phyloP scores from a whole-genome alignment of 306 rosid genomes.

The Canavalia ensiformis region DNA sequence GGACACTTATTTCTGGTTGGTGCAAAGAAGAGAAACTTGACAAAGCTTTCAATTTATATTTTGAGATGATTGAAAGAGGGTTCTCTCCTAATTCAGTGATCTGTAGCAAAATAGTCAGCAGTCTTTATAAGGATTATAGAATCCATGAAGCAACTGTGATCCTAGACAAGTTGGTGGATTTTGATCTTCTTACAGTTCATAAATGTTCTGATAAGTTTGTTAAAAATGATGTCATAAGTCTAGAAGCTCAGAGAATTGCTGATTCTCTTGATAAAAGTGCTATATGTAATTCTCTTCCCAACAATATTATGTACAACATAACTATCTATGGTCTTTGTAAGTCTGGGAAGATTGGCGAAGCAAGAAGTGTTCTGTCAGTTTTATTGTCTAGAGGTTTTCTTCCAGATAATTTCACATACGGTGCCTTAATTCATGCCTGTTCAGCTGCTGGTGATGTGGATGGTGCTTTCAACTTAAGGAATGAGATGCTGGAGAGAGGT shows the following conservation, averaged over 20 bases:
- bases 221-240: slow-evolving; percentile 42
- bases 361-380: slow-evolving; percentile 66
- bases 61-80: slow-evolving; percentile 77
- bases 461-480: slow-evolving; percentile 78
- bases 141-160: slow-evolving; percentile 75
- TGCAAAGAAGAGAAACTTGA: slow-evolving; percentile 76
- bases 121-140: slow-evolving; percentile 70
- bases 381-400: slow-evolving; percentile 67
- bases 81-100: slow-evolving; percentile 65
- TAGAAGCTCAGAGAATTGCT: slow-evolving; percentile 64
- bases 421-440: slow-evolving; percentile 78
- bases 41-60: slow-evolving; percentile 71
- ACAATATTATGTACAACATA: slow-evolving; percentile 68
- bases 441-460: slow-evolving; percentile 70
- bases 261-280: slow-evolving; percentile 62
- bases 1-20: slow-evolving; percentile 88
- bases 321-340: slow-evolving; percentile 83
- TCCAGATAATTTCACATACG: slow-evolving; percentile 84
- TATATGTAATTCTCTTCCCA: slow-evolving; percentile 57
- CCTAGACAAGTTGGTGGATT: slow-evolving; percentile 71
- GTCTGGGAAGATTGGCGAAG: slow-evolving; percentile 71
- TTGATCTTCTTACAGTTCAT: slow-evolving; percentile 56
- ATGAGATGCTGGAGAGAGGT: slow-evolving; percentile 77
- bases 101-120: slow-evolving; percentile 79
- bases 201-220: slow-evolving; percentile 46